These are phyloP conservation scores for Gymnopilus dilepis DNA, from an alignment of 768 basidiomycete genomes.

Conservation along the genomic window DNA sequence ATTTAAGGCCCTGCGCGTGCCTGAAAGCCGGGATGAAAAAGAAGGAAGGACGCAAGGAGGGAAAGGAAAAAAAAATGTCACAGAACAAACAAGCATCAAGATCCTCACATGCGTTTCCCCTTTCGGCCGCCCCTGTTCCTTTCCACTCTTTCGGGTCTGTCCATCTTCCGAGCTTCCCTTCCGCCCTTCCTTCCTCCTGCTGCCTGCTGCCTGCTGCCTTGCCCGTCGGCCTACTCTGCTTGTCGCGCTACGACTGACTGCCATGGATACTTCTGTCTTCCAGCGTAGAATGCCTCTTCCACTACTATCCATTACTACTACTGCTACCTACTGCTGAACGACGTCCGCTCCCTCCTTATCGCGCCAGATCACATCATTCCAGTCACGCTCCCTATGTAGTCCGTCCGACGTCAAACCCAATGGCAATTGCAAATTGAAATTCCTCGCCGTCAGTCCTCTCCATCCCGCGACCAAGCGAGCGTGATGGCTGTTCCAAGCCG, in stretches of 20 bases:
- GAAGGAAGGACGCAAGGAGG: no score
- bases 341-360: not conserved
- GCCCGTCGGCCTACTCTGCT: not conserved
- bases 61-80: not conserved
- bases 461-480: no score
- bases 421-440: not conserved
- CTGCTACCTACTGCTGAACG: not conserved
- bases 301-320: no score
- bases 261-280: not conserved
- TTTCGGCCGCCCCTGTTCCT: not conserved
- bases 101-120: conserved; percentile 4
- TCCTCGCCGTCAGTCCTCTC: not conserved
- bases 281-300: no score
- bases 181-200: not conserved
- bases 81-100: conserved; percentile 7
- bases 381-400: no score
- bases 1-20: conserved; percentile 15
- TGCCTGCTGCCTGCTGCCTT: no score
- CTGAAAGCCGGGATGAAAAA: conserved; percentile 11
- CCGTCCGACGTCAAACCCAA: conserved; percentile 1
- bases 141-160: not conserved
- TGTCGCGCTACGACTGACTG: not conserved
- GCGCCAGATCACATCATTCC: not conserved
- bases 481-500: no score
- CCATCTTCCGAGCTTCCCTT: not conserved